Percentiles rank a stretch among this genome's conserved stretches.
Conservation (phyloP, 1,284 basidiomycete species). For the Apiotrichum brassicae region DNA sequence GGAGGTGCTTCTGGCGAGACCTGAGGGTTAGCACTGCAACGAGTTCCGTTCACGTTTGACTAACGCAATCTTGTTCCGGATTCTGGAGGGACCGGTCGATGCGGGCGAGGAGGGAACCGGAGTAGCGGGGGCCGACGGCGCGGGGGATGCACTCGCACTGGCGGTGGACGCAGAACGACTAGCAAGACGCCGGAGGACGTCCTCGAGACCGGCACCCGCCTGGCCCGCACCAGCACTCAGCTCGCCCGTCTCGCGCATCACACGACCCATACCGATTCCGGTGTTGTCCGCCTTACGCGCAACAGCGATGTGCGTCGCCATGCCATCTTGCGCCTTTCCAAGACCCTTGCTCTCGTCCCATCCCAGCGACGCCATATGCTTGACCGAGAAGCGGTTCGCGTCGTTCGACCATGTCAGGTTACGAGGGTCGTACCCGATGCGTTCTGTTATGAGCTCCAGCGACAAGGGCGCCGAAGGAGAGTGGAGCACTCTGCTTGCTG, state of each 20-base stretch:
- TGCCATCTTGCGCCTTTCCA: conserved; percentile 36
- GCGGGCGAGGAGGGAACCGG: conserved; percentile 15
- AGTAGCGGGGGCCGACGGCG: conserved; percentile 15
- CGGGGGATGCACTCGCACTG: conserved; percentile 19
- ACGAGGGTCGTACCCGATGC: conserved; percentile 46
- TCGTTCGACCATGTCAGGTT: conserved; percentile 48
- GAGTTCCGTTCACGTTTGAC: conserved; percentile 12
- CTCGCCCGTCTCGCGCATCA: conserved; percentile 44
- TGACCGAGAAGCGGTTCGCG: conserved; percentile 45
- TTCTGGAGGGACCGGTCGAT: conserved; percentile 22
- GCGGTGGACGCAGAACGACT: conserved; percentile 10
- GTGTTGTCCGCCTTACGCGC: conserved; percentile 44
- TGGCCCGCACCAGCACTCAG: conserved; percentile 39
- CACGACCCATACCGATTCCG: conserved; percentile 46
- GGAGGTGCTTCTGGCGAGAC: conserved; percentile 40
- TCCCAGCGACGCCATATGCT: conserved; percentile 47
- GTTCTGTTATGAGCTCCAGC: conserved; percentile 26
- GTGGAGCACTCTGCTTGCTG: no score
- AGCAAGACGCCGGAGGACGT: conserved; percentile 41
- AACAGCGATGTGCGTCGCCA: conserved; percentile 46
- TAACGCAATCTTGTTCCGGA: conserved; percentile 42
- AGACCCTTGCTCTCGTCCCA: conserved; percentile 43
- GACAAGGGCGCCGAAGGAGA: neutral
- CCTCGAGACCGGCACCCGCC: conserved; percentile 43
- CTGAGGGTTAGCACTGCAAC: conserved; percentile 19